Evolutionary conservation across 2,329 filamentous ascomycete species (phyloP).

Genomic region (Xylaria sp.): DNA sequence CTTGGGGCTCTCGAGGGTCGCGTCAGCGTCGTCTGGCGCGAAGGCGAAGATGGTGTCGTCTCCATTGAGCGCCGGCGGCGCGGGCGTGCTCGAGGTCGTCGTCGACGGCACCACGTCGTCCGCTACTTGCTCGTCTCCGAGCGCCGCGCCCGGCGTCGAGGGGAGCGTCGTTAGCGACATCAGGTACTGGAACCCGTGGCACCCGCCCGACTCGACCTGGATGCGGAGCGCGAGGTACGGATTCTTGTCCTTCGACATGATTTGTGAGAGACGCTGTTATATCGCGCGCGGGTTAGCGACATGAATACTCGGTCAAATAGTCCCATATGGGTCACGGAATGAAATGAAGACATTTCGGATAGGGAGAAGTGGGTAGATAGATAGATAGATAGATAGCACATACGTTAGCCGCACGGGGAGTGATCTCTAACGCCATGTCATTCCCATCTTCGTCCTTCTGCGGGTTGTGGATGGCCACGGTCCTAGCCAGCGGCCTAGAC

Average conservation of each 20-base stretch:
- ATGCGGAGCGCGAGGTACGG: conserved; percentile 89
- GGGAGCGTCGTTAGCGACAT: conserved; percentile 83
- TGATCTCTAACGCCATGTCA: conserved; percentile 86
- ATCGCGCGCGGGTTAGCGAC: conserved; percentile 12
- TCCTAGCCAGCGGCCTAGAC: conserved; percentile 49
- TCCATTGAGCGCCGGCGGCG: conserved; percentile 57
- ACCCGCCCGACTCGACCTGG: conserved; percentile 91
- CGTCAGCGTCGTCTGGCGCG: conserved; percentile 59
- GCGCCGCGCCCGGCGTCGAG: conserved; percentile 26
- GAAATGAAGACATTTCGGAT: too few relatives aligned
- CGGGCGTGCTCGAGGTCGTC: conserved; percentile 43
- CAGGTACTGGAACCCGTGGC: conserved; percentile 97
- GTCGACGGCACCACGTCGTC: conserved; percentile 47
- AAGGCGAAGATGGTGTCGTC: conserved; percentile 92
- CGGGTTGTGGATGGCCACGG: conserved; percentile 73
- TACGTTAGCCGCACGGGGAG: conserved; percentile 82
- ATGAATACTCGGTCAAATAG: background rate
- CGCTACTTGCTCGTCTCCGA: conserved; percentile 25
- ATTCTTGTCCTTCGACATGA: conserved; percentile 77
- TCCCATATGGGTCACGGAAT: too few relatives aligned
- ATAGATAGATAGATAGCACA: conserved; percentile 39
- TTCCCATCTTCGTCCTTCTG: conserved; percentile 84
- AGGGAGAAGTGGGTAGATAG: background rate
- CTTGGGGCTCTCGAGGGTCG: conserved; percentile 63
- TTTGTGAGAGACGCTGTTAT: conserved; percentile 75